A percentile compares a stretch with the other conserved stretches of the same genome.
These are phyloP conservation scores for Diplosphaera chodatii DNA, from an alignment of 139 green algal species.

Conservation along the genomic window DNA sequence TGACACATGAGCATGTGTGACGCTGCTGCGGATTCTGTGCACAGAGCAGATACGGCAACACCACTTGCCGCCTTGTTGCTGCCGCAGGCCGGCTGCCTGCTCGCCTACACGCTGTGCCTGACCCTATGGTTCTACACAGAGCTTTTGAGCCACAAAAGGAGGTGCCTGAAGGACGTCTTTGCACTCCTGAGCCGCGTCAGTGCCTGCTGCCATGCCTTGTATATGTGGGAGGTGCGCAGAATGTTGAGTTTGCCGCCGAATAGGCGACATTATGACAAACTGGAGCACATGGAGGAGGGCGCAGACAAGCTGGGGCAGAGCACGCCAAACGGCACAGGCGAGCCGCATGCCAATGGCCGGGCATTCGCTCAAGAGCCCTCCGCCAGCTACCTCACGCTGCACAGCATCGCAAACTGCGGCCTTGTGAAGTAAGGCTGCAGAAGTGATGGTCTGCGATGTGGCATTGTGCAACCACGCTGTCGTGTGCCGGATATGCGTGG, in stretches of 20 bases:
- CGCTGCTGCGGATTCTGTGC: too few relatives aligned
- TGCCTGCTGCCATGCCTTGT: too few relatives aligned
- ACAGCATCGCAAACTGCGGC: not conserved
- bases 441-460: too few relatives aligned
- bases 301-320: not conserved
- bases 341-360: not conserved
- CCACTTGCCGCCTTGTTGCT: not conserved
- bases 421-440: too few relatives aligned
- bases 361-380: not conserved
- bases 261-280: not conserved
- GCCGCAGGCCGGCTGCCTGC: conserved; percentile 9
- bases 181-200: too few relatives aligned
- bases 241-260: too few relatives aligned
- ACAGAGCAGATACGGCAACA: too few relatives aligned
- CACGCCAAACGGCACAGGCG: not conserved
- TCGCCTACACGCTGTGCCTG: conserved; percentile 11
- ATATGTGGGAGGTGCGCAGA: too few relatives aligned
- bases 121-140: conserved; percentile 20
- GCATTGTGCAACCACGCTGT: too few relatives aligned
- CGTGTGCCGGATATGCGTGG: too few relatives aligned
- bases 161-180: not conserved
- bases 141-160: not conserved
- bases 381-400: not conserved
- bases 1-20: not conserved
- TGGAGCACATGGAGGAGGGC: not conserved